A percentile compares a stretch with the other conserved stretches of the same genome.
Evolutionary conservation across 2,329 filamentous ascomycete genomes (phyloP).

Genomic region (Venturia oleaginea): DNA sequence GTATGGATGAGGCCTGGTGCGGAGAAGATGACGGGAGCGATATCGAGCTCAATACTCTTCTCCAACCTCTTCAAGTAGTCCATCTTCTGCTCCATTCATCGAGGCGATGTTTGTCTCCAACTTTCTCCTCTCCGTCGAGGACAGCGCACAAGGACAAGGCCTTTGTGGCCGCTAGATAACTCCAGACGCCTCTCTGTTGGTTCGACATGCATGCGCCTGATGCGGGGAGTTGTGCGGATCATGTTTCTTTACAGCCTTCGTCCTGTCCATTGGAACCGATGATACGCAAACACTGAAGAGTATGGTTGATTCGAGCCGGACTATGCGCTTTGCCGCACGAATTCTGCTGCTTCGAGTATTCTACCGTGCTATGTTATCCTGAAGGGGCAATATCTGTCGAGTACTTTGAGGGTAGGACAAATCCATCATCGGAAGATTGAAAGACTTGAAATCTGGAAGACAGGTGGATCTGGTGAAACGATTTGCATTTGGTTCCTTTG

Average conservation of each 20-base stretch:
- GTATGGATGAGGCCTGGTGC: neutral
- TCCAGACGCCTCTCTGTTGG: neutral
- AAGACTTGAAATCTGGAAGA: neutral
- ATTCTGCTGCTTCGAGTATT: neutral
- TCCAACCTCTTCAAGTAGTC: neutral
- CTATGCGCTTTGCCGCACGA: neutral
- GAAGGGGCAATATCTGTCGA: neutral
- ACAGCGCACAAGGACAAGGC: conserved; percentile 1
- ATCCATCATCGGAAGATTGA: neutral
- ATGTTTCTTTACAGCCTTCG: neutral
- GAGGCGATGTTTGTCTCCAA: neutral
- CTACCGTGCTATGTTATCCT: neutral
- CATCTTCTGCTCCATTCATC: neutral
- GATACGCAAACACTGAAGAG: neutral
- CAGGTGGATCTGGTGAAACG: neutral
- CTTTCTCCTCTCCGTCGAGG: neutral
- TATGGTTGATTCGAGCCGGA: neutral
- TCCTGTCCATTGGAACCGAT: neutral
- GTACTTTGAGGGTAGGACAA: neutral
- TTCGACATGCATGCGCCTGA: neutral
- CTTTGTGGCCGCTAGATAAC: neutral
- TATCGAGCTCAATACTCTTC: neutral
- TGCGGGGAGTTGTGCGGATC: neutral
- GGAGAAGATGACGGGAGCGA: neutral
- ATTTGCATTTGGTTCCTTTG: neutral